Evolutionary conservation across 2,329 filamentous ascomycete species (phyloP).

Genomic region (Ilyonectria robusta): DNA sequence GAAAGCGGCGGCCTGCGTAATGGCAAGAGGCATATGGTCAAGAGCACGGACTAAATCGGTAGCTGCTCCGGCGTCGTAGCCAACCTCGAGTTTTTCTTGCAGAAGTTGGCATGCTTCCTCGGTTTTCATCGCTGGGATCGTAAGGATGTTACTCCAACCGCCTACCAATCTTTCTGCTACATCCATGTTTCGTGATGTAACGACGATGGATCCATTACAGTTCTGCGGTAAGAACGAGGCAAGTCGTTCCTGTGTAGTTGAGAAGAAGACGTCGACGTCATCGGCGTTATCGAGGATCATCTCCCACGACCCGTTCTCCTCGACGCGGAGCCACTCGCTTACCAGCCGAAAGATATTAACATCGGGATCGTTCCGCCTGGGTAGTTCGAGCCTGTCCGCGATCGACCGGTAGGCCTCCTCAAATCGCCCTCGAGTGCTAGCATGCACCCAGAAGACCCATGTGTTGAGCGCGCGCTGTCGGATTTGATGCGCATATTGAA

Average conservation of each 20-base stretch:
- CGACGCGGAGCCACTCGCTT: conserved; percentile 3
- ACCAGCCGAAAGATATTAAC: conserved; percentile 12
- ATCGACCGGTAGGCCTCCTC: conserved; percentile 17
- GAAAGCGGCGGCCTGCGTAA: conserved; percentile 7
- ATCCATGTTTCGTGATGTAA: not conserved
- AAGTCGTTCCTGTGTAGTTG: not conserved
- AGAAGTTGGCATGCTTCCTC: not conserved
- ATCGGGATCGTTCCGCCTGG: conserved; percentile 6
- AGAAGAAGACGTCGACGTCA: conserved; percentile 6
- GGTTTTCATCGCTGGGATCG: not conserved
- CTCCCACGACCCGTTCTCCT: conserved; percentile 9
- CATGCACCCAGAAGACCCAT: conserved; percentile 26
- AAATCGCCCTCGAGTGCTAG: conserved; percentile 17
- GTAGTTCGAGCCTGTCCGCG: conserved; percentile 14
- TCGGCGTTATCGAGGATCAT: conserved; percentile 24
- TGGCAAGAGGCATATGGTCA: conserved; percentile 13
- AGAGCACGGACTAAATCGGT: not conserved
- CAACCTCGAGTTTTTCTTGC: not conserved
- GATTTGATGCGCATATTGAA: conserved; percentile 20
- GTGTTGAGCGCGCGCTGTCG: not conserved
- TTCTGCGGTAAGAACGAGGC: conserved; percentile 1
- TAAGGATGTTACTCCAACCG: not conserved
- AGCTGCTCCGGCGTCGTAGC: not conserved
- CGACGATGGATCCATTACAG: not conserved
- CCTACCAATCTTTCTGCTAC: not conserved